Percentiles rank a stretch among this genome's conserved stretches.
Evolutionary conservation across 1,139 yeast genomes (phyloP).

Genomic region (Debaryomyces nepalensis): DNA sequence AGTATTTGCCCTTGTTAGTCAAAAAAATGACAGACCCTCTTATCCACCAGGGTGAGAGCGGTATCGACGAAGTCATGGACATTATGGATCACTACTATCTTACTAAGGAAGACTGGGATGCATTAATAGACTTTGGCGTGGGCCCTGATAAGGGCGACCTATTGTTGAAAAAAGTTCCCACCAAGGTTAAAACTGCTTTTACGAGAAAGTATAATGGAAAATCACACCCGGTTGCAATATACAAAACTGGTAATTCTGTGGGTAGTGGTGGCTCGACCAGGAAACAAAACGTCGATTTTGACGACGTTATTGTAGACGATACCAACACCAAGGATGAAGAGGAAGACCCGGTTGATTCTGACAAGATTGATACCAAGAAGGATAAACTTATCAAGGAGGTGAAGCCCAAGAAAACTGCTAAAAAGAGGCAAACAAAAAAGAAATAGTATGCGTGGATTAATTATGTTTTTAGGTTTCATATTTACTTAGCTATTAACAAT

Average conservation of each 20-base stretch:
- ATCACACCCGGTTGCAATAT: slow-evolving; percentile 86
- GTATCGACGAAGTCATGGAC: slow-evolving; percentile 65
- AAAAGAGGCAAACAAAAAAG: slow-evolving; percentile 23
- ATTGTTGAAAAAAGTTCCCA: slow-evolving; percentile 63
- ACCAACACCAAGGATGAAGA: slow-evolving; percentile 40
- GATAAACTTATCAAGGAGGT: slow-evolving; percentile 51
- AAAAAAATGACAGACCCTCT: slow-evolving; percentile 62
- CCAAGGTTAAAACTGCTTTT: slow-evolving; percentile 79
- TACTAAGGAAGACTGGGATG: slow-evolving; percentile 92
- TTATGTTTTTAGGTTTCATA: slow-evolving; percentile 2
- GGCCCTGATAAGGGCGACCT: slow-evolving; percentile 56
- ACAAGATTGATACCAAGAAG: slow-evolving; percentile 42
- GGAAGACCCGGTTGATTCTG: slow-evolving; percentile 32
- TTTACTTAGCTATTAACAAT: neutral
- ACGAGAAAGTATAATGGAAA: slow-evolving; percentile 79
- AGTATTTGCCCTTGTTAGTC: slow-evolving; percentile 71
- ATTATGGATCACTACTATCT: slow-evolving; percentile 82
- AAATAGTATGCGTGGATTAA: slow-evolving; percentile 11
- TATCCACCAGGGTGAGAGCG: slow-evolving; percentile 56
- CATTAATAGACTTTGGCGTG: slow-evolving; percentile 77
- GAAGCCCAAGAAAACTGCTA: slow-evolving; percentile 27
- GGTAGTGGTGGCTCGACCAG: slow-evolving; percentile 38
- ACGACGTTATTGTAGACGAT: slow-evolving; percentile 68
- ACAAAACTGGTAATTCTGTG: slow-evolving; percentile 65
- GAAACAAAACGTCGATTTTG: slow-evolving; percentile 54